phyloP scores from a whole-genome alignment of 2,329 filamentous ascomycete genomes.

The Fonsecaea pugnacius region DNA sequence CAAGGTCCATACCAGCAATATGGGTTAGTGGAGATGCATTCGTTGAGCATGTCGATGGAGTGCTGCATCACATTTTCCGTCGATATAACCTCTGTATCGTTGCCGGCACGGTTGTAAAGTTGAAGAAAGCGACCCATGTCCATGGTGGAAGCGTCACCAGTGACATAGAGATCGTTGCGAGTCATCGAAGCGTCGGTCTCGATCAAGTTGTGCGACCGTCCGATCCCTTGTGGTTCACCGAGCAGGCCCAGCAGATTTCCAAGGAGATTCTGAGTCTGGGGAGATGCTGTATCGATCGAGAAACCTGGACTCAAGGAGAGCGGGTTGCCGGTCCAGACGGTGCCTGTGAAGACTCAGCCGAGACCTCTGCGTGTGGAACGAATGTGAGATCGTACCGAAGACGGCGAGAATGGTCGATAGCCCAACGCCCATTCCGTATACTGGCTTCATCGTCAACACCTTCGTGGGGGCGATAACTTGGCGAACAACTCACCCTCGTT shows the following conservation, averaged over 20 bases:
- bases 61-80: slow-evolving; percentile 39
- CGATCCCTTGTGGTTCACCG: slow-evolving; percentile 53
- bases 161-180: slow-evolving; percentile 58
- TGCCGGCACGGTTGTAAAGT: slow-evolving; percentile 49
- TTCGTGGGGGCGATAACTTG: background rate
- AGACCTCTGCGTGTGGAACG: background rate
- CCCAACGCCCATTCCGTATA: slow-evolving; percentile 56
- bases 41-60: slow-evolving; percentile 51
- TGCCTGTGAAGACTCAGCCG: slow-evolving; percentile 38
- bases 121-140: slow-evolving; percentile 59
- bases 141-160: slow-evolving; percentile 56
- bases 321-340: slow-evolving; percentile 56
- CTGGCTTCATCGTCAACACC: slow-evolving; percentile 37
- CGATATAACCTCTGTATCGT: slow-evolving; percentile 40
- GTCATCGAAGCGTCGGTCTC: slow-evolving; percentile 60
- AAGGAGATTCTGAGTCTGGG: slow-evolving; percentile 48
- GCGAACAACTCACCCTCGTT: slow-evolving; percentile 40
- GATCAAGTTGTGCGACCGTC: slow-evolving; percentile 60
- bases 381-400: slow-evolving; percentile 41
- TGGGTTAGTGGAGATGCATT: slow-evolving; percentile 57
- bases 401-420: slow-evolving; percentile 50
- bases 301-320: slow-evolving; percentile 56
- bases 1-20: slow-evolving; percentile 61
- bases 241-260: slow-evolving; percentile 52
- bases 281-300: slow-evolving; percentile 57